A percentile compares a stretch with the other conserved stretches of the same genome.
phyloP scores from a whole-genome alignment of 345 rosid genomes.

The Ailanthus altissimus region DNA sequence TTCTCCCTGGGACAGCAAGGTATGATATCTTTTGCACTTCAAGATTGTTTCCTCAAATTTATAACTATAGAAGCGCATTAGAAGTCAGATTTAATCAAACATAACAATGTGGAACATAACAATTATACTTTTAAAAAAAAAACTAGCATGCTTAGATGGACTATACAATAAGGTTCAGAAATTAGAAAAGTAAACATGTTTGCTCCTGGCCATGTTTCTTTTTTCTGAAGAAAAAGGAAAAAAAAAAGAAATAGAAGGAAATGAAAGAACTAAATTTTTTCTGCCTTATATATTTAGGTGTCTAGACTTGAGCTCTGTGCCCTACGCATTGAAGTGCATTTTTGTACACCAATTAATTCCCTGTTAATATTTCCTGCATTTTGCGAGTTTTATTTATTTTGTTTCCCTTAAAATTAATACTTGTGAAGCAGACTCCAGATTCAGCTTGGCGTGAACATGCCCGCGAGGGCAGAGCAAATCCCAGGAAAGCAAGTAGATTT shows the following conservation, averaged over 20 bases:
- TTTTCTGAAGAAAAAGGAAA: background rate
- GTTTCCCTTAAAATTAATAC: background rate
- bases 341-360: background rate
- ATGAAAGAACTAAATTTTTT: slow-evolving; percentile 1
- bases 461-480: slow-evolving; percentile 84
- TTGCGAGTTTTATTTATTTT: background rate
- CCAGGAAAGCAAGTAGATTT: slow-evolving; percentile 76
- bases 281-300: background rate
- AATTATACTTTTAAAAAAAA: background rate
- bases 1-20: slow-evolving; percentile 99
- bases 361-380: background rate
- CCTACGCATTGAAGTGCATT: background rate
- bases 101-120: background rate
- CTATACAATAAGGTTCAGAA: background rate
- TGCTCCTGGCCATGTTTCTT: background rate
- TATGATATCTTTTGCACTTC: slow-evolving; percentile 31
- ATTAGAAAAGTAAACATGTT: background rate
- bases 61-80: background rate
- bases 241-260: background rate
- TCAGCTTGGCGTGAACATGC: slow-evolving; percentile 98
- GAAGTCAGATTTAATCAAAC: background rate
- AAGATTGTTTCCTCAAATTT: slow-evolving; percentile 5
- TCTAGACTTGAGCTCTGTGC: background rate
- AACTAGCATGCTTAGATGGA: background rate
- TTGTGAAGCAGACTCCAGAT: slow-evolving; percentile 67